These are phyloP conservation scores for Delonix regia DNA, from an alignment of 306 rosid species.

Conservation along the genomic window DNA sequence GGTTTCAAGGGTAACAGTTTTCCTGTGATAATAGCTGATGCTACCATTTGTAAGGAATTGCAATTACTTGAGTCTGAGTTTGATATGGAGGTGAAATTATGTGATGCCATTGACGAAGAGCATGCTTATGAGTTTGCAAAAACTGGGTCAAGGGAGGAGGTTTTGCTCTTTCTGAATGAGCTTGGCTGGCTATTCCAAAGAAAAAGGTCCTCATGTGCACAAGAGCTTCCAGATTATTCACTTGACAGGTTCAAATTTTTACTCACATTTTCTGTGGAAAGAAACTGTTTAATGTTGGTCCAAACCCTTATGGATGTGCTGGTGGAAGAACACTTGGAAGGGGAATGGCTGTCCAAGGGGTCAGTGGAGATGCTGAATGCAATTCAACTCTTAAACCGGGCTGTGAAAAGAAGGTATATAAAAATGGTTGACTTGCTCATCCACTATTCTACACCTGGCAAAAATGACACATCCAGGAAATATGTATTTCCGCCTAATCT, in stretches of 20 bases:
- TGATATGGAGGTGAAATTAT: conserved; percentile 43
- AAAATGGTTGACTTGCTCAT: conserved; percentile 80
- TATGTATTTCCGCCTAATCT: conserved; percentile 79
- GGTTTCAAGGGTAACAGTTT: conserved; percentile 84
- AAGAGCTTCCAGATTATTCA: conserved; percentile 52
- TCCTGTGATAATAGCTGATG: conserved; percentile 85
- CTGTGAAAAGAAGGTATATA: conserved; percentile 72
- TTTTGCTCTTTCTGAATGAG: conserved; percentile 78
- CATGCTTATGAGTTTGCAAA: conserved; percentile 47
- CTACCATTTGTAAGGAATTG: conserved; percentile 77
- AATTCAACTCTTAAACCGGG: conserved; percentile 75
- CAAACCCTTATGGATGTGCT: conserved; percentile 75
- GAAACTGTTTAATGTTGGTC: conserved; percentile 68
- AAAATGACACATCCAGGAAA: conserved; percentile 41
- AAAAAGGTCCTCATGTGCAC: conserved; percentile 47
- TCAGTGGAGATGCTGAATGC: conserved; percentile 70
- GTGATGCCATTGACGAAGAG: conserved; percentile 60
- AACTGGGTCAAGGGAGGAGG: conserved; percentile 75
- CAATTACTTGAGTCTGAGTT: conserved; percentile 72
- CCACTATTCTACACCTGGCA: conserved; percentile 52
- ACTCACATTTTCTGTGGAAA: conserved; percentile 77
- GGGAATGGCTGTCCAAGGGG: conserved; percentile 53
- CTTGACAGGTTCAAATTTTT: conserved; percentile 76
- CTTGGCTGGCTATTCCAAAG: conserved; percentile 95
- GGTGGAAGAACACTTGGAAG: conserved; percentile 55